Evolutionary conservation across 768 basidiomycete genomes (phyloP), one percentile per base, ranked within the genome.

Genomic region (Rhodotorula kratochvilovae): DNA sequence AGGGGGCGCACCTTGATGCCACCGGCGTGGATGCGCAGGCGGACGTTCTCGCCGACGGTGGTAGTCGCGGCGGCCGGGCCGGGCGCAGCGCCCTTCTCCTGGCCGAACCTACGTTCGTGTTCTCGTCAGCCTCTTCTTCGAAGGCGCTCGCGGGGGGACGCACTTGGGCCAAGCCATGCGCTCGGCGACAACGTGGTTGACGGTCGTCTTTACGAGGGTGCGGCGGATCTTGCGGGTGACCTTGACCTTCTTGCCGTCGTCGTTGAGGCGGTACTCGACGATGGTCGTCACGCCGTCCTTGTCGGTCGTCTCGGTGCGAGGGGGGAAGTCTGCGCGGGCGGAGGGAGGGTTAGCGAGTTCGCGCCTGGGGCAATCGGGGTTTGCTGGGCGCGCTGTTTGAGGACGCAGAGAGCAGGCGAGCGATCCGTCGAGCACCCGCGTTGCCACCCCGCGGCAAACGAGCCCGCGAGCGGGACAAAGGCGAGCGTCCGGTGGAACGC

Each of bases 171-270:
- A 96, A 74, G 87, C 88, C 81, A 94, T 90, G 60, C 95, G 87
- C 80, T 95, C 92, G 0, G 96, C 96, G 19, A 97, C 92, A 33
- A 86, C 84, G 79, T 95, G 94, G 71, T 93, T 90, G n/a, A 98
- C 96, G 48, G 92, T 85, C 16, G 90, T 88, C 80, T 92, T 94
- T 79, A 93, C 90, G 23, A 96, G 84, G 2, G 87, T 88, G 39
- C 93, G 87, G 81, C 89, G 90, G 79, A 89, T 92, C 76, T 87
- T 87, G 70, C 91, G 87, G 27, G 90, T 96, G 74, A 90, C 93
- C 84, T 98, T 99, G 80, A 98, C 87, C 80, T 90, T 92, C 82
- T 93, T 92, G 13, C 92, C 95, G 39, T 94, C 89, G 45, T 98
- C 95, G 76, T 97, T 93, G 63, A 90, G 80, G 36, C 84, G 84